These are phyloP conservation scores for Lecanicillium sp. DNA, from an alignment of 2,329 filamentous ascomycete species.

Conservation along the genomic window DNA sequence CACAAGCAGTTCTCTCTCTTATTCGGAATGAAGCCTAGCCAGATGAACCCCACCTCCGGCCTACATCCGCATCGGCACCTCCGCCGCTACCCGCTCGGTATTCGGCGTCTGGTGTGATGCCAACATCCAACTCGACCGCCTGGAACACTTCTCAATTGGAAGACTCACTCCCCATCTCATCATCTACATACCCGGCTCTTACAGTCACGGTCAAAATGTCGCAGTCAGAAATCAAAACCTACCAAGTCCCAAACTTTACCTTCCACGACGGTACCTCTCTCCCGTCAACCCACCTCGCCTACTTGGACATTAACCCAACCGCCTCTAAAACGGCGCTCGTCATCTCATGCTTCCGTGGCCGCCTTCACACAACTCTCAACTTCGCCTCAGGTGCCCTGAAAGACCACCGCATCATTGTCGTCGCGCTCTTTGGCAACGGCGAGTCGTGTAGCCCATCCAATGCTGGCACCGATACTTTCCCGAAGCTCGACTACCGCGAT, in stretches of 20 bases:
- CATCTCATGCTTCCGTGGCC: constrained; percentile 46
- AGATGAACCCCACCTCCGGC: too few species aligned
- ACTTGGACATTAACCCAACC: constrained; percentile 16
- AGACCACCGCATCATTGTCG: constrained; percentile 33
- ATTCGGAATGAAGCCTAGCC: too few species aligned
- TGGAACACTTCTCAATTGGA: too few species aligned
- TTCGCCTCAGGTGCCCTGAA: constrained; percentile 34
- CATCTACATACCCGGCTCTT: too few species aligned
- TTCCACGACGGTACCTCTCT: constrained; percentile 22
- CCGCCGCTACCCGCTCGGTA: too few species aligned
- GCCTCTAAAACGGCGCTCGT: constrained; percentile 35
- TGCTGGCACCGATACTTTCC: constrained; percentile 25
- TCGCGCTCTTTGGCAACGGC: constrained; percentile 38
- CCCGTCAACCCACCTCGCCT: constrained; percentile 20
- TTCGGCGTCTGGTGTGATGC: neutral
- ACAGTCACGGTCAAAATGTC: neutral
- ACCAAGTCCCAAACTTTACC: constrained; percentile 25
- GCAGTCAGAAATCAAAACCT: constrained; percentile 15
- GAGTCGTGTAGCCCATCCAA: constrained; percentile 40
- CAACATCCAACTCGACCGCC: too few species aligned
- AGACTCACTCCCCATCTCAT: too few species aligned
- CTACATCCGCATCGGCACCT: too few species aligned
- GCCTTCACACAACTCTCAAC: constrained; percentile 37
- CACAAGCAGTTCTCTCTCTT: too few species aligned
- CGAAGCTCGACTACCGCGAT: constrained; percentile 30